Evolutionary conservation across 2,329 filamentous ascomycete genomes (phyloP).

Genomic region (Arthrobotrys iridis): DNA sequence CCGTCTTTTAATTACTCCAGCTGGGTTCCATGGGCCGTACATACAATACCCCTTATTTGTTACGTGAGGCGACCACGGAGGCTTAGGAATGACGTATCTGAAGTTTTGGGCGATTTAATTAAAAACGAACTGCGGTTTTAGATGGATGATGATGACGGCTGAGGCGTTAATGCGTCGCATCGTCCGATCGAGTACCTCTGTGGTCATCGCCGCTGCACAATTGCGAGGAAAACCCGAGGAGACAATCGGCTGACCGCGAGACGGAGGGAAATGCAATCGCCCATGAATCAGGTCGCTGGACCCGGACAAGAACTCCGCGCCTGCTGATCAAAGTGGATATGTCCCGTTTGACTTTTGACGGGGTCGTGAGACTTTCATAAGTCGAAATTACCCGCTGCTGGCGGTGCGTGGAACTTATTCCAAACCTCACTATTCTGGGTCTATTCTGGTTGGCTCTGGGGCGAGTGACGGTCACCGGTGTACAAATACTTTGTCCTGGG

Average conservation of each 20-base stretch:
- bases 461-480: neutral
- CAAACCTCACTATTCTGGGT: neutral
- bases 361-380: too few species aligned
- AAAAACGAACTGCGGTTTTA: neutral
- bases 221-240: neutral
- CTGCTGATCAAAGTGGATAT: conserved; percentile 13
- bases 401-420: neutral
- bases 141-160: conserved; percentile 22
- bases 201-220: neutral
- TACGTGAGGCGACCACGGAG: neutral
- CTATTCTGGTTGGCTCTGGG: neutral
- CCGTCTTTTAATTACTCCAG: neutral
- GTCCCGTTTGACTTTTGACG: conserved; percentile 8
- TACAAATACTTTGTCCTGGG: neutral
- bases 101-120: neutral
- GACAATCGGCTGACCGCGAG: conserved; percentile 5
- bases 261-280: neutral
- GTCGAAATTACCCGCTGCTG: neutral
- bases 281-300: neutral
- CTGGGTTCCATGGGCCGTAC: neutral
- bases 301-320: neutral
- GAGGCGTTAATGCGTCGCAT: conserved; percentile 41
- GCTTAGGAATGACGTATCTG: conserved; percentile 14
- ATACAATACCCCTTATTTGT: conserved; percentile 12
- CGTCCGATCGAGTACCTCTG: conserved; percentile 23